These are phyloP conservation scores for Ophiostoma pallidulum DNA, from an alignment of 2,329 filamentous ascomycete genomes.

Conservation along the genomic window DNA sequence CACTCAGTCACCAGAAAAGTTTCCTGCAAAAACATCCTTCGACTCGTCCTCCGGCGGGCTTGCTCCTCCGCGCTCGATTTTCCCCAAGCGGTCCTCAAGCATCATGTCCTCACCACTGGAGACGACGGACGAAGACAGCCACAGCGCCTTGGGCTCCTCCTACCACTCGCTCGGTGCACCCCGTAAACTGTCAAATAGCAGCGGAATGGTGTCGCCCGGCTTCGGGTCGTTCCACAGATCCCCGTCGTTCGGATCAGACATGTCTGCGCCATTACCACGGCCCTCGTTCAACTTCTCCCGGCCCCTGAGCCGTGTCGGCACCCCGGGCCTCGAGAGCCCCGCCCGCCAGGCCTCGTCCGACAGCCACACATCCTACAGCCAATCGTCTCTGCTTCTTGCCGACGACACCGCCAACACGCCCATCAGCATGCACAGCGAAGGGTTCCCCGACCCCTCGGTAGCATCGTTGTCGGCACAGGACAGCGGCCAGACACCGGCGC, in stretches of 20 bases:
- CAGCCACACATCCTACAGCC: slow-evolving; percentile 49
- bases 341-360: slow-evolving; percentile 56
- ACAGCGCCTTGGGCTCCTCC: slow-evolving; percentile 42
- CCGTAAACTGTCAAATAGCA: slow-evolving; percentile 72
- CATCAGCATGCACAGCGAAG: slow-evolving; percentile 62
- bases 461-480: slow-evolving; percentile 30
- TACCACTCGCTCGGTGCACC: slow-evolving; percentile 51
- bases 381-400: slow-evolving; percentile 51
- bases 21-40: slow-evolving; percentile 32
- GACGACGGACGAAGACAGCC: slow-evolving; percentile 61
- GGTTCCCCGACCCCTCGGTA: slow-evolving; percentile 44
- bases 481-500: slow-evolving; percentile 31
- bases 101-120: slow-evolving; percentile 54
- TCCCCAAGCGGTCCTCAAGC: slow-evolving; percentile 47
- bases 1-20: slow-evolving; percentile 36
- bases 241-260: slow-evolving; percentile 76
- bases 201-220: slow-evolving; percentile 47
- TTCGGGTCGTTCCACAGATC: slow-evolving; percentile 60
- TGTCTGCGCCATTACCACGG: slow-evolving; percentile 57
- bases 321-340: slow-evolving; percentile 47
- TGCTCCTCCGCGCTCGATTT: slow-evolving; percentile 40
- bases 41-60: slow-evolving; percentile 37
- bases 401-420: slow-evolving; percentile 61
- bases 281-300: slow-evolving; percentile 91
- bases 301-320: slow-evolving; percentile 67